Evolutionary conservation across 768 basidiomycete species (phyloP).

Genomic region (Lactarius hatsudake): DNA sequence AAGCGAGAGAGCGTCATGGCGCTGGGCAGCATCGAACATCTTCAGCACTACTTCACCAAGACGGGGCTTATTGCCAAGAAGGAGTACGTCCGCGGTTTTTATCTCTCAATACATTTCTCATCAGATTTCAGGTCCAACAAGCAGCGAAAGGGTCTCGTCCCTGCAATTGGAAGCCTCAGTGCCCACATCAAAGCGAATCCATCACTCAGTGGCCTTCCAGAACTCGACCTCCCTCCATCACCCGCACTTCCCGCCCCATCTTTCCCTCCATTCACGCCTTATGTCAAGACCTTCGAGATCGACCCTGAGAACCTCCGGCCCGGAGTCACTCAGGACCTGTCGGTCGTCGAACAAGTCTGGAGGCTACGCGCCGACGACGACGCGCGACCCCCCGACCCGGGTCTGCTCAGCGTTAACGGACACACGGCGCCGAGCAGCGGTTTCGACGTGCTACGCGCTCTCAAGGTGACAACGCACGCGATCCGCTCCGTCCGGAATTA

Average conservation of each 20-base stretch:
- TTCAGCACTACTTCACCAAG: slow-evolving; percentile 94
- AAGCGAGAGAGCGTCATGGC: slow-evolving; percentile 94
- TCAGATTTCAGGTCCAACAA: slow-evolving; percentile 43
- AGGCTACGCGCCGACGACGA: slow-evolving; percentile 38
- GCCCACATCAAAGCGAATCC: slow-evolving; percentile 35
- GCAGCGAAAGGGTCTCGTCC: slow-evolving; percentile 59
- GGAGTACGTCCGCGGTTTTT: slow-evolving; percentile 49
- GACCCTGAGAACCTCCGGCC: slow-evolving; percentile 78
- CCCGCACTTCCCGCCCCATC: slow-evolving; percentile 48
- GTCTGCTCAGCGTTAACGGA: slow-evolving; percentile 15
- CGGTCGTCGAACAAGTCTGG: slow-evolving; percentile 64
- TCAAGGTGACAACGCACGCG: slow-evolving; percentile 77
- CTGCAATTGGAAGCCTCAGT: slow-evolving; percentile 63
- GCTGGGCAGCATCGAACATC: slow-evolving; percentile 92
- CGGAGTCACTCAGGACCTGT: slow-evolving; percentile 72
- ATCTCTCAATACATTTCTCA: not conserved
- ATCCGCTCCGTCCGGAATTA: slow-evolving; percentile 85
- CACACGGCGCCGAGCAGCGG: slow-evolving; percentile 10
- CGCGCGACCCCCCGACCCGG: slow-evolving; percentile 2
- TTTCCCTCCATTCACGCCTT: slow-evolving; percentile 47
- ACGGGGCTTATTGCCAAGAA: slow-evolving; percentile 71
- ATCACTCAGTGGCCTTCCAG: slow-evolving; percentile 43
- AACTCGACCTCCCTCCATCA: slow-evolving; percentile 69
- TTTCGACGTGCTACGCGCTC: slow-evolving; percentile 65
- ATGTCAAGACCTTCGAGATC: slow-evolving; percentile 64